A percentile compares a stretch with the other conserved stretches of the same genome.
phyloP scores from a whole-genome alignment of 116 monocot species.

The Posidonia oceanica region DNA sequence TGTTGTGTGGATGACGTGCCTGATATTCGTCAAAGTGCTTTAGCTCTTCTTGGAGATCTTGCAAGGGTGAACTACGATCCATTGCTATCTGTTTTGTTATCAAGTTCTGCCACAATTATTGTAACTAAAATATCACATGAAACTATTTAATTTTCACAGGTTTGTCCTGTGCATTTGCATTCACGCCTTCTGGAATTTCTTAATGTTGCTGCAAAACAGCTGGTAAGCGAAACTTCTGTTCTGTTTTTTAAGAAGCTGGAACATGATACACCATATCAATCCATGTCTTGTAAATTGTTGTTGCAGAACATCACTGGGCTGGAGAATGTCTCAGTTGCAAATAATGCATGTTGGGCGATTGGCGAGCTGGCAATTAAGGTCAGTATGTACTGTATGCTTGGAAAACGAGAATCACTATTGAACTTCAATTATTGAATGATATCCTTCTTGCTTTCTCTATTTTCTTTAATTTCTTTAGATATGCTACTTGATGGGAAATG shows the following conservation, averaged over 20 bases:
- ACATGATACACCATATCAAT: neutral
- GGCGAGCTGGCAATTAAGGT: slow-evolving; percentile 98
- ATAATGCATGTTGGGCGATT: slow-evolving; percentile 99
- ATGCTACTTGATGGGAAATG: neutral
- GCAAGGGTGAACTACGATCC: slow-evolving; percentile 44
- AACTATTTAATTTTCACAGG: slow-evolving; percentile 23
- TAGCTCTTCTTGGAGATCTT: slow-evolving; percentile 96
- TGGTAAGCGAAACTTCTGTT: slow-evolving; percentile 43
- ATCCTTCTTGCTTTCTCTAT: neutral
- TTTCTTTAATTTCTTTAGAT: neutral
- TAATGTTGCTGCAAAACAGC: slow-evolving; percentile 73
- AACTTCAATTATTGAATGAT: neutral
- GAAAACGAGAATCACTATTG: neutral
- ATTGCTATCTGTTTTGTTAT: neutral
- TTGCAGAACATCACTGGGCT: slow-evolving; percentile 42
- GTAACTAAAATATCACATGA: neutral
- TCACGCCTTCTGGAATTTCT: slow-evolving; percentile 74
- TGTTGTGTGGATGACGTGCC: slow-evolving; percentile 82
- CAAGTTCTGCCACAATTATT: neutral
- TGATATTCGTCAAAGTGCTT: slow-evolving; percentile 94
- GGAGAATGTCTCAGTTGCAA: slow-evolving; percentile 78
- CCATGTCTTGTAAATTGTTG: neutral
- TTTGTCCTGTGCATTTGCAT: slow-evolving; percentile 87
- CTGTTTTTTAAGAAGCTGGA: neutral
- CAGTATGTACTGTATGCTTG: slow-evolving; percentile 9